Evolutionary conservation across 306 rosid species (phyloP).

Genomic region (Citrullus colocynthis): DNA sequence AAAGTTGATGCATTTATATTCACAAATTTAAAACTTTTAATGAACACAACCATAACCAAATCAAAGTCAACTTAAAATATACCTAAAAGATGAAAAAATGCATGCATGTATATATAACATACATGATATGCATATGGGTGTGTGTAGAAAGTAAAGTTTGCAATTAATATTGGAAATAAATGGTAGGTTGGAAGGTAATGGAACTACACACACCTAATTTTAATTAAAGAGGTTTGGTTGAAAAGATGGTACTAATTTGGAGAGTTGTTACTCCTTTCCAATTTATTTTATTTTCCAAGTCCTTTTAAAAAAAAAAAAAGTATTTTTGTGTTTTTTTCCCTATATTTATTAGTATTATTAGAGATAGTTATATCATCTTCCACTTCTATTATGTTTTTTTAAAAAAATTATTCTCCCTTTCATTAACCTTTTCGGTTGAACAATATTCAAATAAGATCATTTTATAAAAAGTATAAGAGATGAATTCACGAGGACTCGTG

Average conservation of each 20-base stretch:
- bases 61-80: neutral
- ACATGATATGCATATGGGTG: neutral
- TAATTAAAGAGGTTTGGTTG: slow-evolving; percentile 4
- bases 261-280: neutral
- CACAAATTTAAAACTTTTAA: neutral
- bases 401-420: too few species aligned
- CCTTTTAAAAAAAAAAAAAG: too few species aligned
- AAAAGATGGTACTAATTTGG: neutral
- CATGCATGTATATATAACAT: neutral
- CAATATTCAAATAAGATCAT: too few species aligned
- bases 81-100: neutral
- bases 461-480: too few species aligned
- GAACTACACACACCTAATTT: neutral
- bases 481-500: neutral
- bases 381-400: too few species aligned
- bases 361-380: too few species aligned
- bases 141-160: neutral
- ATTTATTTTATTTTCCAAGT: neutral
- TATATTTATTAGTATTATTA: too few species aligned
- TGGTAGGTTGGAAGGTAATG: slow-evolving; percentile 1
- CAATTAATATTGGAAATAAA: neutral
- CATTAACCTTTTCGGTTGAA: neutral
- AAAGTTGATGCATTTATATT: neutral
- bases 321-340: too few species aligned
- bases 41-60: neutral